Conservation (phyloP, 495 filamentous ascomycete genomes). For the Neurospora sp. region DNA sequence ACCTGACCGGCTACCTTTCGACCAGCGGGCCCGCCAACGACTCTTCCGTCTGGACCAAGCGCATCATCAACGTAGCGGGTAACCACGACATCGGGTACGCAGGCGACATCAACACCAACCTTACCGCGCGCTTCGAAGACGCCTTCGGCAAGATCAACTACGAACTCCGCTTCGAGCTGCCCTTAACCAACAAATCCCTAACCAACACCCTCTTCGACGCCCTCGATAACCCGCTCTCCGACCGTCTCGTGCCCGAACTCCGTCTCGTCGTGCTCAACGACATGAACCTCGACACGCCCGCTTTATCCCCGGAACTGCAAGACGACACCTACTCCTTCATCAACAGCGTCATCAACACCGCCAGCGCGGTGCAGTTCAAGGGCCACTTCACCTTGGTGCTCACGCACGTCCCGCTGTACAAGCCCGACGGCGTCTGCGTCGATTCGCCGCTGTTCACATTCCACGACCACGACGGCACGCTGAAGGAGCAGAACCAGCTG, state of each 20-base stretch:
- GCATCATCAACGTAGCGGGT: conserved; percentile 80
- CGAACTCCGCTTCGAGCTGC: conserved; percentile 64
- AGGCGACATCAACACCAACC: conserved; percentile 65
- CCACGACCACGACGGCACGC: conserved; percentile 53
- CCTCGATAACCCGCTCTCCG: conserved; percentile 21
- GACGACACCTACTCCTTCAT: conserved; percentile 66
- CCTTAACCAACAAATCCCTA: conserved; percentile 21
- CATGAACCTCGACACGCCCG: conserved; percentile 84
- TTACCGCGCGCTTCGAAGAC: conserved; percentile 68
- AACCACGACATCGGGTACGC: conserved; percentile 97
- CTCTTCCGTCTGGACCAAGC: conserved; percentile 50
- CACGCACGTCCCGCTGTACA: conserved; percentile 87
- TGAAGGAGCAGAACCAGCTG: conserved; percentile 89
- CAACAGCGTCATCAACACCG: conserved; percentile 57
- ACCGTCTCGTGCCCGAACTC: conserved; percentile 48
- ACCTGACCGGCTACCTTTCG: conserved; percentile 41
- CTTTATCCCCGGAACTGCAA: conserved; percentile 52
- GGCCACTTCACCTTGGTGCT: conserved; percentile 70
- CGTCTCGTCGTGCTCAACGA: conserved; percentile 81
- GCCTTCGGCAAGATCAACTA: conserved; percentile 83
- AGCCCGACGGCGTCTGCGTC: conserved; percentile 69
- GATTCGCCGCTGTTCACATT: conserved; percentile 76
- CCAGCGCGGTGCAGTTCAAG: conserved; percentile 53
- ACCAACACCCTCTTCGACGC: conserved; percentile 26
- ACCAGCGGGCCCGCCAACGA: conserved; percentile 30